Evolutionary conservation across 345 rosid species (phyloP).

Genomic region (Ricinus communis): DNA sequence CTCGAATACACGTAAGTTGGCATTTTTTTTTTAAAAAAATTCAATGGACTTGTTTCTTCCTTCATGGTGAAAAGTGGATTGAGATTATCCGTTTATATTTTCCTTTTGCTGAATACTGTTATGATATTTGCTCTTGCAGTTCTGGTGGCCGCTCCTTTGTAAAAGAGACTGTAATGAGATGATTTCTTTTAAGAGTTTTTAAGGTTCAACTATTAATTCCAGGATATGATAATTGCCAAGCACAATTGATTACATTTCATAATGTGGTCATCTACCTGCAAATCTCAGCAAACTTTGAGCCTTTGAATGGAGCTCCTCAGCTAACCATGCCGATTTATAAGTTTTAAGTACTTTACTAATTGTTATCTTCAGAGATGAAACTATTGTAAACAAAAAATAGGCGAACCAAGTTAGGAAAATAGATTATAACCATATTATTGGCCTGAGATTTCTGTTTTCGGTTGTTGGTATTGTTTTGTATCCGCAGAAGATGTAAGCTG

Average conservation of each 20-base stretch:
- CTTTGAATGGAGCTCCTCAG: not conserved
- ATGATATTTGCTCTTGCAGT: slow-evolving; percentile 44
- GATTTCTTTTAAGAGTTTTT: not conserved
- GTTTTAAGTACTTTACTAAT: slow-evolving; percentile 2
- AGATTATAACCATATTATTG: not conserved
- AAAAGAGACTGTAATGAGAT: slow-evolving; percentile 65
- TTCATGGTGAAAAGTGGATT: slow-evolving; percentile 11
- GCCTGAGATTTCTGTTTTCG: not conserved
- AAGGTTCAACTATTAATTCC: not conserved
- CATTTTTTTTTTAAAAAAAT: not conserved
- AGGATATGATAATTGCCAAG: not conserved
- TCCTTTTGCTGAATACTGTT: not conserved
- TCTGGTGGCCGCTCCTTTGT: slow-evolving; percentile 85
- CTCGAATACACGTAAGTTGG: slow-evolving; percentile 76
- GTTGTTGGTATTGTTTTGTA: not conserved
- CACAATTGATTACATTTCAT: not conserved
- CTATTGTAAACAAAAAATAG: not conserved
- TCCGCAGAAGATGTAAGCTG: not conserved
- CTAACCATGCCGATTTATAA: not conserved
- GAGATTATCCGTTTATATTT: slow-evolving; percentile 9
- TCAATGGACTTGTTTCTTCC: not conserved
- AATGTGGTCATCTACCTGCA: not conserved
- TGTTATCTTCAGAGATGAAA: not conserved
- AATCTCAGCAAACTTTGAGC: not conserved
- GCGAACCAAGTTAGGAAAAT: not conserved